Evolutionary conservation across 2,329 filamentous ascomycete species (phyloP), one percentile per base, ranked within the genome.

Genomic region (Lachnellula occidentalis): DNA sequence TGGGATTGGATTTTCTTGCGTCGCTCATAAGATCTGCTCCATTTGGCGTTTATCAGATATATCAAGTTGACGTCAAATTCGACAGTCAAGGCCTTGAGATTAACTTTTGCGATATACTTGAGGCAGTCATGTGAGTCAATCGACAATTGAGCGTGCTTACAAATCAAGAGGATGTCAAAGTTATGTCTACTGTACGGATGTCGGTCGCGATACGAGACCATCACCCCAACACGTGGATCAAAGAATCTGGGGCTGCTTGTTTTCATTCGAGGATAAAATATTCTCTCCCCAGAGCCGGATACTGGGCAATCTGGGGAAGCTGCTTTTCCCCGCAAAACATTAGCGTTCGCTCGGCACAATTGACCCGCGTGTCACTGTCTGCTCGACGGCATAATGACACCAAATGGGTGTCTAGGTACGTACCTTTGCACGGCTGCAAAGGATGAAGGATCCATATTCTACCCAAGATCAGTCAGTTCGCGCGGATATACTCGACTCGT

Each of bases 251-350:
- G 5, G 3, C 37, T n/a, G 37, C 4, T 41, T 39, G 37, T 34
- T 34, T 34, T 12, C 27, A 48, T 48, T 48, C 45, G 45, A 48
- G 45, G 45, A 48, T 34, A 48, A 48, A 48, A 48, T 34, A 19
- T 15, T 12, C 45, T 12, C 27, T 19, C 19, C n/a, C 24, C 24
- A 48, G 27, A 12, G 45, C 27, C 45, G 31, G 19, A 36, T 34
- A 17, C 19, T 36, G 1, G 7, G 15, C 15, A 34, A n/a, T 31
- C 27, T 48, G 24, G 24, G 15, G n/a, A 34, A 48, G 45, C 45
- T 48, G n/a, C 27, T n/a, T 27, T 48, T 34, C 27, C 45, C 45
- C 27, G 27, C 27, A 31, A 31, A 2, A 31, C 0, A 34, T 5
- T 15, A 19, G 5, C 17, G 8, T 34, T 19, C n/a, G 7, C 27